These are phyloP conservation scores for Phanerochaete sordida DNA, from an alignment of 768 basidiomycete genomes.

Conservation along the genomic window DNA sequence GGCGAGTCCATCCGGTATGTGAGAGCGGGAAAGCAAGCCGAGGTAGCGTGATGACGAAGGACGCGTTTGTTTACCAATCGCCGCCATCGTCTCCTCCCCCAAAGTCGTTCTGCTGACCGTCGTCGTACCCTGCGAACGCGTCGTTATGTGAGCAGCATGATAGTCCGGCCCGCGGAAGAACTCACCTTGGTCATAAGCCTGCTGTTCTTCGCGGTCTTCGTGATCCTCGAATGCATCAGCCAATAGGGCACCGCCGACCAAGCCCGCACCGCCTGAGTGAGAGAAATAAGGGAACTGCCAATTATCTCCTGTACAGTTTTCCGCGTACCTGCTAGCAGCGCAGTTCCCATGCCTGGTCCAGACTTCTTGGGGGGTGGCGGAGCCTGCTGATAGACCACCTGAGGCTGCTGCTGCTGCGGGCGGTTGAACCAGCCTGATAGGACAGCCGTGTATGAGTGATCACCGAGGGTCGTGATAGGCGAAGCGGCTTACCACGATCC, in stretches of 20 bases:
- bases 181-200: conserved; percentile 35
- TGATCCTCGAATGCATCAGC: conserved; percentile 47
- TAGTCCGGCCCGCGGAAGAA: not conserved
- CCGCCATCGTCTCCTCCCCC: conserved; percentile 18
- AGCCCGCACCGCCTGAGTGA: conserved; percentile 51
- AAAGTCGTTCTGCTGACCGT: conserved; percentile 19
- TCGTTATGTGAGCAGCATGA: not conserved
- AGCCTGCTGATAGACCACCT: conserved; percentile 31
- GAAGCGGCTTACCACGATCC: conserved; percentile 5
- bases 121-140: conserved; percentile 25
- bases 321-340: conserved; percentile 39
- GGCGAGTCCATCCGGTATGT: not conserved
- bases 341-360: conserved; percentile 49
- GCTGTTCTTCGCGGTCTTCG: conserved; percentile 28
- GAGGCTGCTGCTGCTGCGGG: conserved; percentile 28
- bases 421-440: conserved; percentile 30
- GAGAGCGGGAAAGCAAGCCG: not conserved
- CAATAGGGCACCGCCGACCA: conserved; percentile 62
- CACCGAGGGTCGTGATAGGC: not conserved
- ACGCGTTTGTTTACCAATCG: conserved; percentile 17
- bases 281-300: not conserved
- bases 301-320: not conserved
- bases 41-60: not conserved
- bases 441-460: not conserved
- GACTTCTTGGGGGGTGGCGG: conserved; percentile 36